Evolutionary conservation across 1,284 basidiomycete species (phyloP).

Genomic region (Mycosarcoma maydis): DNA sequence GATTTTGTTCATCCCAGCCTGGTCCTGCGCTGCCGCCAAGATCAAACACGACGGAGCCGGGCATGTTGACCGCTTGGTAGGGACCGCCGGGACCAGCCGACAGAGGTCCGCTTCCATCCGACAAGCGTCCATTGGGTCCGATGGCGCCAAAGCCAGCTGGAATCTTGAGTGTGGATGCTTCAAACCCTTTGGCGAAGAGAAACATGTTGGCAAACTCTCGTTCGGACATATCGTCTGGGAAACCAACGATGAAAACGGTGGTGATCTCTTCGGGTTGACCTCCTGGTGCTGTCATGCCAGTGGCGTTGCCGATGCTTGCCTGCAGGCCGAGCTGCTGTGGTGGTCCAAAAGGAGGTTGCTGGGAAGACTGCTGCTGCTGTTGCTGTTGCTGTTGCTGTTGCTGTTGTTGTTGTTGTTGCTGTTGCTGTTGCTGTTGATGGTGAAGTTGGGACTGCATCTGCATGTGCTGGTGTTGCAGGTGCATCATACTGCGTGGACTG

Average conservation of each 20-base stretch:
- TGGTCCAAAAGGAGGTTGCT: constrained; percentile 10
- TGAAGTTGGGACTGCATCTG: constrained; percentile 52
- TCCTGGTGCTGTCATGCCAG: constrained; percentile 14
- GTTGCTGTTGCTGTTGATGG: constrained; percentile 28
- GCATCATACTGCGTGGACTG: constrained; percentile 59
- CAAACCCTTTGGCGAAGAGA: constrained; percentile 92
- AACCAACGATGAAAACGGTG: constrained; percentile 97
- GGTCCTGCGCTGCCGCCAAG: constrained; percentile 21
- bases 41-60: constrained; percentile 45
- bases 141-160: constrained; percentile 79
- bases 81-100: constrained; percentile 46
- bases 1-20: constrained; percentile 47
- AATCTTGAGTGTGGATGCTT: constrained; percentile 96
- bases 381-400: constrained; percentile 12
- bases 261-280: constrained; percentile 81
- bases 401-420: too few species aligned
- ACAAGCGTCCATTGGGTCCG: constrained; percentile 27
- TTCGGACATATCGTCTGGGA: constrained; percentile 98
- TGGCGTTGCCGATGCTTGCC: constrained; percentile 15
- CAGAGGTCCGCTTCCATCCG: constrained; percentile 29
- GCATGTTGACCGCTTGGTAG: constrained; percentile 58
- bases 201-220: constrained; percentile 99
- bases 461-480: constrained; percentile 57
- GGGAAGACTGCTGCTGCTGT: constrained; percentile 14
- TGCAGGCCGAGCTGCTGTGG: constrained; percentile 33